phyloP scores from a whole-genome alignment of 75 land plant genomes.

The Isoetes taiwanensis region DNA sequence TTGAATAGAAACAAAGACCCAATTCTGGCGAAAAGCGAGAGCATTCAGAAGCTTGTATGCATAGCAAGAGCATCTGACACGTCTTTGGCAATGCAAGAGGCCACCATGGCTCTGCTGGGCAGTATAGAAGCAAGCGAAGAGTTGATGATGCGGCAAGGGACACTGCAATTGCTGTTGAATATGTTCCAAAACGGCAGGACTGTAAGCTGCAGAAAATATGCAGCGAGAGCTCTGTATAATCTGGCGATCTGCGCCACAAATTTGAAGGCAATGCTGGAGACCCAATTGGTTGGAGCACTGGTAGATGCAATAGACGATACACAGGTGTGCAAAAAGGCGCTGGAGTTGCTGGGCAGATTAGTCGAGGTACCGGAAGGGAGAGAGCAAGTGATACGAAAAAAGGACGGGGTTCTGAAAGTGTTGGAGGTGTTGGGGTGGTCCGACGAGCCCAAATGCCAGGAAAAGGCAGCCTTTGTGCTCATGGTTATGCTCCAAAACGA shows the following conservation, averaged over 20 bases:
- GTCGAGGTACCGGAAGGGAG: conserved; percentile 48
- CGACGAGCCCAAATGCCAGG: conserved; percentile 69
- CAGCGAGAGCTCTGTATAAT: conserved; percentile 59
- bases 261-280: conserved; percentile 23
- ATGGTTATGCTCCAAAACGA: conserved; percentile 80
- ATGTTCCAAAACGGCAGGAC: too few species aligned
- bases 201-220: conserved; percentile 41
- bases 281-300: conserved; percentile 27
- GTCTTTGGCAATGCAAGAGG: too few species aligned
- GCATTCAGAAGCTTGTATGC: too few species aligned
- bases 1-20: too few species aligned
- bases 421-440: conserved; percentile 55
- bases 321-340: conserved; percentile 33
- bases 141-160: too few species aligned
- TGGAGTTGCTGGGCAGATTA: conserved; percentile 49
- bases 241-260: conserved; percentile 51
- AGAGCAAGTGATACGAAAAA: conserved; percentile 19
- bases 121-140: too few species aligned
- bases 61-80: too few species aligned
- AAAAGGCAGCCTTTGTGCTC: conserved; percentile 61
- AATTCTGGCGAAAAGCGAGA: too few species aligned
- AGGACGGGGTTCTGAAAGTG: conserved; percentile 27
- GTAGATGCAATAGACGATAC: conserved; percentile 33
- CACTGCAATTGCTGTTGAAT: too few species aligned
- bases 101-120: too few species aligned